phyloP scores from a whole-genome alignment of 2,329 filamentous ascomycete species.

The Epichloe sylvatica region DNA sequence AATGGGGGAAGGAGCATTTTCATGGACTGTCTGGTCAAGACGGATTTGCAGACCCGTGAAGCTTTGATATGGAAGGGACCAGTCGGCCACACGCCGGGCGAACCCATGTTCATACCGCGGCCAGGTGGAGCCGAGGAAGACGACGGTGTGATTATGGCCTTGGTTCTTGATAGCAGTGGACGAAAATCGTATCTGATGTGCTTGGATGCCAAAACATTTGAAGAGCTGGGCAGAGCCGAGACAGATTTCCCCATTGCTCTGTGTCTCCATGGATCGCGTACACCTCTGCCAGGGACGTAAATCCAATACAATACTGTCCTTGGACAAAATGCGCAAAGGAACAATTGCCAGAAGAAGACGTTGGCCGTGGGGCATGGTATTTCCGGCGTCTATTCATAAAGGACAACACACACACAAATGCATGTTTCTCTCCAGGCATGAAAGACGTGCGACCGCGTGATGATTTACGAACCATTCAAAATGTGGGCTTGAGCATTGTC shows the following conservation, averaged over 20 bases:
- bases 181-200: constrained; percentile 52
- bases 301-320: too few species aligned
- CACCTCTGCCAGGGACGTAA: background rate
- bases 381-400: too few species aligned
- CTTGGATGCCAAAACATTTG: constrained; percentile 47
- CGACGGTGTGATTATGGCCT: constrained; percentile 45
- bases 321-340: too few species aligned
- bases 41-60: constrained; percentile 41
- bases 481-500: too few species aligned
- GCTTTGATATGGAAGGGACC: constrained; percentile 42
- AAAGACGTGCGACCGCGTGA: too few species aligned
- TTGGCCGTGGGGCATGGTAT: too few species aligned
- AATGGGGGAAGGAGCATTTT: constrained; percentile 47
- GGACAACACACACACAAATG: too few species aligned
- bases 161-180: constrained; percentile 48
- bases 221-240: constrained; percentile 50
- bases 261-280: constrained; percentile 51
- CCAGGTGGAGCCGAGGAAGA: constrained; percentile 38
- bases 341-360: too few species aligned
- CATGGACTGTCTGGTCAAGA: constrained; percentile 51
- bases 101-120: constrained; percentile 50
- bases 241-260: constrained; percentile 45
- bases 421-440: too few species aligned
- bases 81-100: constrained; percentile 50
- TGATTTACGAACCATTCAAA: too few species aligned